A percentile compares a stretch with the other conserved stretches of the same genome.
Conservation (phyloP, 176 grass and related monocot genomes). For the Guadua angustifolia region DNA sequence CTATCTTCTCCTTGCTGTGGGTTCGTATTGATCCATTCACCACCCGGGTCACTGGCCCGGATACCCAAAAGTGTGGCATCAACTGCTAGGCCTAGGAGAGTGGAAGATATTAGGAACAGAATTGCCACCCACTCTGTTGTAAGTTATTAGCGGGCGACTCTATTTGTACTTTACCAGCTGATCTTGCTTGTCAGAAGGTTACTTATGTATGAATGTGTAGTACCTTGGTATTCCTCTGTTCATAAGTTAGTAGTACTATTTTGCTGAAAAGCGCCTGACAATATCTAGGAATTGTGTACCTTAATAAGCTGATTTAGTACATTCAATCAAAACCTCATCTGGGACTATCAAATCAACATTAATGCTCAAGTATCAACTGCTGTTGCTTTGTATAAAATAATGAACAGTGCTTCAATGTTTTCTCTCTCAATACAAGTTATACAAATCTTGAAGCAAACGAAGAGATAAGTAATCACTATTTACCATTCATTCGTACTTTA, state of each 20-base stretch:
- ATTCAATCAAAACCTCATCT: neutral
- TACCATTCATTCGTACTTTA: too few species aligned
- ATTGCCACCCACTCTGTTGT: slow-evolving; percentile 11
- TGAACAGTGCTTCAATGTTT: too few species aligned
- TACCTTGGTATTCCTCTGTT: slow-evolving; percentile 29
- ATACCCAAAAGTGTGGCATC: slow-evolving; percentile 60
- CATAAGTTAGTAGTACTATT: slow-evolving; percentile 15
- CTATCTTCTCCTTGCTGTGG: slow-evolving; percentile 81
- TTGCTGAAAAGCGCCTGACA: slow-evolving; percentile 39
- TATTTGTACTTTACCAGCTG: slow-evolving; percentile 36
- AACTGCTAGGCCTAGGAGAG: slow-evolving; percentile 71
- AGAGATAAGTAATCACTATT: too few species aligned
- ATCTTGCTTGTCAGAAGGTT: slow-evolving; percentile 31
- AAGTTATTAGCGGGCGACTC: slow-evolving; percentile 41
- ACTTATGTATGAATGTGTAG: slow-evolving; percentile 40
- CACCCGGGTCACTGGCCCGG: slow-evolving; percentile 64
- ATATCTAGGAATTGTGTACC: slow-evolving; percentile 16
- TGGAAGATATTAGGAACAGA: slow-evolving; percentile 18
- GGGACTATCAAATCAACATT: neutral
- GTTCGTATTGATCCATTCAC: slow-evolving; percentile 87
- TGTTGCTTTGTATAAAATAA: slow-evolving; percentile 12
- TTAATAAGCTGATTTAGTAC: neutral
- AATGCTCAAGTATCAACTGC: slow-evolving; percentile 2
- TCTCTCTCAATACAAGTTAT: too few species aligned
- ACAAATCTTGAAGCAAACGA: too few species aligned